Evolutionary conservation across 1,284 basidiomycete genomes (phyloP).

Genomic region (Marasmius tenuissimus): DNA sequence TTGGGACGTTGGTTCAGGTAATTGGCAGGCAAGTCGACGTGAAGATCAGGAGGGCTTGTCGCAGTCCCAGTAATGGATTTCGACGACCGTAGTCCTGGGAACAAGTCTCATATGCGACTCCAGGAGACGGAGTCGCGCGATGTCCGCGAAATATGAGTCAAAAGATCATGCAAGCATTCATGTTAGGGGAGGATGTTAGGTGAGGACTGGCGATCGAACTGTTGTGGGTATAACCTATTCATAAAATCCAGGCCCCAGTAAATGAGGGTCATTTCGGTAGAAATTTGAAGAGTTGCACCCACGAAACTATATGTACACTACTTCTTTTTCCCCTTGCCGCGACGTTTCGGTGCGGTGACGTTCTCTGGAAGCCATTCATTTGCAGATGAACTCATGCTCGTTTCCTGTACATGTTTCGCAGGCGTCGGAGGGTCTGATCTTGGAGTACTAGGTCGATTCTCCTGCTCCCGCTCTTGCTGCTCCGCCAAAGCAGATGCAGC

Average conservation of each 20-base stretch:
- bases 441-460: conserved; percentile 15
- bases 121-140: too few relatives aligned
- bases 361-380: conserved; percentile 52
- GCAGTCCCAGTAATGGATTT: too few relatives aligned
- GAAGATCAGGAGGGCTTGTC: too few relatives aligned
- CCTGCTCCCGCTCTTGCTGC: conserved; percentile 30
- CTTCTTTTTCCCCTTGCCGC: conserved; percentile 38
- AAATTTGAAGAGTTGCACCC: background rate
- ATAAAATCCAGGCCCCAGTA: background rate
- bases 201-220: background rate
- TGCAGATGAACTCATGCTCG: conserved; percentile 17
- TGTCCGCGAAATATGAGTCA: background rate
- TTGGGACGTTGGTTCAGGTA: too few relatives aligned
- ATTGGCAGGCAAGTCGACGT: too few relatives aligned
- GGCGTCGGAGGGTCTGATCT: background rate
- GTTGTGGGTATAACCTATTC: background rate
- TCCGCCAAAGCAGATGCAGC: conserved; percentile 41
- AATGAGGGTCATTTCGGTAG: background rate
- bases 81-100: too few relatives aligned
- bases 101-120: too few relatives aligned
- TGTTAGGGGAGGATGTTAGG: background rate
- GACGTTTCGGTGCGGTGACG: conserved; percentile 39
- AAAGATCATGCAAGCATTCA: too few relatives aligned
- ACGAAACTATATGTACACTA: conserved; percentile 8
- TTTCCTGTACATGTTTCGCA: background rate